Base-by-base conservation (phyloP, 257 asterid genomes). In the Salvia miltiorrhiza region DNA sequence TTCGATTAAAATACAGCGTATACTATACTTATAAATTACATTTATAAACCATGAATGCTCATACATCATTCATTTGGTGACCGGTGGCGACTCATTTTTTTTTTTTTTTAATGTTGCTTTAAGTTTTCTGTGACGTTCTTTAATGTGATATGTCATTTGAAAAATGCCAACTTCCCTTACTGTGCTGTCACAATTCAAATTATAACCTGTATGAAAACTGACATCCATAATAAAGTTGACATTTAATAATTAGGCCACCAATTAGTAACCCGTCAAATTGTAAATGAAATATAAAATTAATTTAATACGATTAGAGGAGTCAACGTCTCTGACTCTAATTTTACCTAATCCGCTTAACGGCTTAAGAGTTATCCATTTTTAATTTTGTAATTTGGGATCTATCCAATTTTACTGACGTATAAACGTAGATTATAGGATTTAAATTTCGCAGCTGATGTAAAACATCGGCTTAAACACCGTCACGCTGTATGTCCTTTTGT, bases 331-430 rank as follows among this genome's bases (percentile, higher is more conserved):
- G n/a, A n/a, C 40, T 23, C 32, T 45, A 41, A 65, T 39, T 9
- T 71, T 19, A 76, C 75, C 78, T 61, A 73, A 73, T 67, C 77
- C 74, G n/a, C n/a, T n/a, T n/a, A n/a, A n/a, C n/a, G n/a, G 28
- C 65, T 2, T 12, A 47, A 24, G 23, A 14, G 39, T 17, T 30
- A 45, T 30, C 33, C 60, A 23, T 7, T 32, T 70, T 28, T 1
- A 12, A 43, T 43, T 30, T 4, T 30, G 28, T 2, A 24, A 19
- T 10, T 3, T 3, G 16, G 13, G 55, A 48, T 53, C 9, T 21
- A 47, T 37, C 53, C 56, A 28, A 23, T n/a, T 63, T 35, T 4
- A 64, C 1, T 64, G 70, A 64, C 58, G 47, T 30, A 28, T 11
- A 6, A 0, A 19, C 16, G 12, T 7, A 5, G 11, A 33, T 16